These are phyloP conservation scores for Zangia roseola DNA, from an alignment of 768 basidiomycete species.

Conservation along the genomic window DNA sequence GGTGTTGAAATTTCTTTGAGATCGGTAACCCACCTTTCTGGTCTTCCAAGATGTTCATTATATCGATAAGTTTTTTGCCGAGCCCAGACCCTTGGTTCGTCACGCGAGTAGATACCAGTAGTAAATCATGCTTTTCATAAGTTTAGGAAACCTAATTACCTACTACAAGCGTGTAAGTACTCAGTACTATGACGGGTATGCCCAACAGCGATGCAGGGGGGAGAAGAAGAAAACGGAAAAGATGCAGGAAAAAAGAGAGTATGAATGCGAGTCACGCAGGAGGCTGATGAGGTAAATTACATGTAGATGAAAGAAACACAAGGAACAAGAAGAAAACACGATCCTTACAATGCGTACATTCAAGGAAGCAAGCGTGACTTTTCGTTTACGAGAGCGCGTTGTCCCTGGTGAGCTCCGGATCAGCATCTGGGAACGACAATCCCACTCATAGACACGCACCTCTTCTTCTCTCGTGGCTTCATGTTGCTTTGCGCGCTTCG, in stretches of 20 bases:
- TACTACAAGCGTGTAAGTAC: conserved; percentile 14
- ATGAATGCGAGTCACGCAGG: conserved; percentile 7
- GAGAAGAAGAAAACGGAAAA: not conserved
- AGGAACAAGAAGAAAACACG: not conserved
- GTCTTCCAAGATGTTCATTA: no score
- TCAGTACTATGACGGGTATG: conserved; percentile 8
- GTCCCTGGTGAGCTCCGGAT: not conserved
- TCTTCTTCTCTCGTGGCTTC: conserved; percentile 3
- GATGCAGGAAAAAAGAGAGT: not conserved
- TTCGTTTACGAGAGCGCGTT: conserved; percentile 16
- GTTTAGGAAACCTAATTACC: conserved; percentile 3
- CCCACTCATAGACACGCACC: conserved; percentile 3
- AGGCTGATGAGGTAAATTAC: not conserved
- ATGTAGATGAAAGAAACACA: not conserved
- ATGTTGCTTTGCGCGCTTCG: conserved; percentile 10
- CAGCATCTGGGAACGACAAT: not conserved
- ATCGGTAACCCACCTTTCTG: no score
- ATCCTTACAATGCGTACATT: not conserved
- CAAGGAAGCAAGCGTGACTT: conserved; percentile 26
- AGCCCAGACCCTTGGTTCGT: no score
- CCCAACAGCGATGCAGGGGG: not conserved
- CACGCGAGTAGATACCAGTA: conserved; percentile 30
- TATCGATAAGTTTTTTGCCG: no score
- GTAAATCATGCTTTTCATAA: conserved; percentile 31
- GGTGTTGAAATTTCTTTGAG: no score